These are phyloP conservation scores for Phyllosticta citriasiana DNA, from an alignment of 2,329 filamentous ascomycete genomes.

Conservation along the genomic window DNA sequence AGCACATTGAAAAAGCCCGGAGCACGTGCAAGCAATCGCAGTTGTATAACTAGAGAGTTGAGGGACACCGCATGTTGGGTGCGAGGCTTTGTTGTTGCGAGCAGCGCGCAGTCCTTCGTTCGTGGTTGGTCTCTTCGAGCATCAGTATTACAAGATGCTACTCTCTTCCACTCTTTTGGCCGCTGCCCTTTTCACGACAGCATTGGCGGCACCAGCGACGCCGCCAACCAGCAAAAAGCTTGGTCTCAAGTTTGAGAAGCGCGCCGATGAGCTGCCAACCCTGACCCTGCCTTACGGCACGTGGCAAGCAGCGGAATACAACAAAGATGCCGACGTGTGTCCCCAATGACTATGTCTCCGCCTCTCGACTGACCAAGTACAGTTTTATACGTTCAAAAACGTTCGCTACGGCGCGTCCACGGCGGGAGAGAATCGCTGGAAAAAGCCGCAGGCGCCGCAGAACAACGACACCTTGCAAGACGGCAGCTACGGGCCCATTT, in stretches of 20 bases:
- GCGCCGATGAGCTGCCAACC: conserved; percentile 6
- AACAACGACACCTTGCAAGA: conserved; percentile 8
- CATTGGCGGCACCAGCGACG: not conserved
- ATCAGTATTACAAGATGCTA: not conserved
- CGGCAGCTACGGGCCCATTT: conserved; percentile 10
- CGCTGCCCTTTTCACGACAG: not conserved
- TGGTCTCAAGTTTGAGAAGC: conserved; percentile 6
- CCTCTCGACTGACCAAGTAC: not conserved
- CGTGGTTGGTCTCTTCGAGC: not conserved
- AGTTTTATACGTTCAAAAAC: conserved; percentile 15
- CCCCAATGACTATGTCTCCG: not conserved
- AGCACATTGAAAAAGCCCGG: not conserved
- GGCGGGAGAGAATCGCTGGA: conserved; percentile 19
- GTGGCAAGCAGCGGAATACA: conserved; percentile 3
- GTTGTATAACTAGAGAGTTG: not conserved
- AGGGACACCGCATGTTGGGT: not conserved
- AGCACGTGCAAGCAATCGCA: not conserved
- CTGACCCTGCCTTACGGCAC: conserved; percentile 7
- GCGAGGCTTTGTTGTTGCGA: not conserved
- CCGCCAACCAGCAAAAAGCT: not conserved
- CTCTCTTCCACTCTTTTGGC: not conserved
- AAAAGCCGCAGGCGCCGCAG: conserved; percentile 10
- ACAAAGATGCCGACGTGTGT: conserved; percentile 4
- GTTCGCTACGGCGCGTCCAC: conserved; percentile 25
- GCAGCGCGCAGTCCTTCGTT: not conserved